Conservation (phyloP, 2,329 filamentous ascomycete genomes). For the Calonectria pauciramosa region DNA sequence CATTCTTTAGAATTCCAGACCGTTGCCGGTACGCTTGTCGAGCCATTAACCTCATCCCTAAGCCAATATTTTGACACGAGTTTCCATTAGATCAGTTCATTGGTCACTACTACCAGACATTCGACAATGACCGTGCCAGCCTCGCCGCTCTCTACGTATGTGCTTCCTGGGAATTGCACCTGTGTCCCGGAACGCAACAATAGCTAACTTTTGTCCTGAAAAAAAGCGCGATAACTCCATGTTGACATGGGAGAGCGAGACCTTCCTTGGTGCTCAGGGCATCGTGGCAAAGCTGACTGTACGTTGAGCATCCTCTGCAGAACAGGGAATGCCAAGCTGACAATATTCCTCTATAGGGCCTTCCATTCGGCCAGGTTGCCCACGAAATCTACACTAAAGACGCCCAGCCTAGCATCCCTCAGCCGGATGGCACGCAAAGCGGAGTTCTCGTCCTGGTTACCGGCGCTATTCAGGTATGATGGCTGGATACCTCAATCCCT, state of each 20-base stretch:
- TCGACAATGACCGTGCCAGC: constrained; percentile 78
- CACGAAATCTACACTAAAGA: constrained; percentile 85
- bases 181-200: no score
- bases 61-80: not conserved
- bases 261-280: constrained; percentile 70
- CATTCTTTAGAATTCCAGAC: constrained; percentile 58
- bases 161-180: not conserved
- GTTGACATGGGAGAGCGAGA: constrained; percentile 89
- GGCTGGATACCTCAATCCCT: constrained; percentile 1
- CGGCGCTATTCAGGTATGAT: constrained; percentile 82
- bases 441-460: constrained; percentile 91
- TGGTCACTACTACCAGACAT: constrained; percentile 89
- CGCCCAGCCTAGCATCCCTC: constrained; percentile 80
- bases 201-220: constrained; percentile 19
- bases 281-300: constrained; percentile 90
- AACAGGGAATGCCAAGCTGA: constrained; percentile 20
- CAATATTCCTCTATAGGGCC: constrained; percentile 62
- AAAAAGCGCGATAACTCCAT: constrained; percentile 84
- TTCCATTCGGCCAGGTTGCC: constrained; percentile 86
- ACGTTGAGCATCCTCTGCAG: constrained; percentile 50
- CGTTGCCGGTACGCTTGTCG: constrained; percentile 60
- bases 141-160: constrained; percentile 86
- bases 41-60: not conserved
- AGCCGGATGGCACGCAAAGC: constrained; percentile 73
- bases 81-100: constrained; percentile 82